Percentiles rank a stretch among this genome's conserved stretches.
These are phyloP conservation scores for Osmanthus fragrans DNA, from an alignment of 257 asterid genomes.

Conservation along the genomic window DNA sequence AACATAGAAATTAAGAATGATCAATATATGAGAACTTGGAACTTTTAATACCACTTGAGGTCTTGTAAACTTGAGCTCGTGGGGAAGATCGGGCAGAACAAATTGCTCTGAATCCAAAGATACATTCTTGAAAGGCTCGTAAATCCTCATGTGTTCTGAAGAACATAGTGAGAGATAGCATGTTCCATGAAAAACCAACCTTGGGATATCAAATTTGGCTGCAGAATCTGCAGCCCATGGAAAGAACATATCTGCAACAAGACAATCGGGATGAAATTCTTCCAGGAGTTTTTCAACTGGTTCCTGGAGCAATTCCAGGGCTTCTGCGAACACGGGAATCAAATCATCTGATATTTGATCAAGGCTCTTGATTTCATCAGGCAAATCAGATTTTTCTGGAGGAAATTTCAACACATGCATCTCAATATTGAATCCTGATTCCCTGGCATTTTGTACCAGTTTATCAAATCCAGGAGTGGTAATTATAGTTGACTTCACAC, in stretches of 20 bases:
- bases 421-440: slow-evolving; percentile 34
- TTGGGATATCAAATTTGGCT: slow-evolving; percentile 51
- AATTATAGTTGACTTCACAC: slow-evolving; percentile 43
- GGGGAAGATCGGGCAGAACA: slow-evolving; percentile 37
- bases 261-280: slow-evolving; percentile 38
- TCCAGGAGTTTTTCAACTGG: slow-evolving; percentile 45
- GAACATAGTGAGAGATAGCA: slow-evolving; percentile 40
- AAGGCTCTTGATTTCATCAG: slow-evolving; percentile 30
- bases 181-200: slow-evolving; percentile 52
- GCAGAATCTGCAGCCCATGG: slow-evolving; percentile 62
- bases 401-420: slow-evolving; percentile 39
- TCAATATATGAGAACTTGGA: too few species aligned
- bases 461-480: slow-evolving; percentile 34
- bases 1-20: neutral
- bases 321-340: slow-evolving; percentile 27
- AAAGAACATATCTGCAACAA: slow-evolving; percentile 58
- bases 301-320: slow-evolving; percentile 35
- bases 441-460: slow-evolving; percentile 21
- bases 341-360: slow-evolving; percentile 34
- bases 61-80: slow-evolving; percentile 27
- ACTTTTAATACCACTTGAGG: slow-evolving; percentile 19
- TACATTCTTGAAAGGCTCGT: slow-evolving; percentile 32
- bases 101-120: slow-evolving; percentile 35
- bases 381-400: slow-evolving; percentile 42
- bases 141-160: slow-evolving; percentile 21